phyloP scores from a whole-genome alignment of 768 basidiomycete genomes.

The Podaxis carcinomalis region DNA sequence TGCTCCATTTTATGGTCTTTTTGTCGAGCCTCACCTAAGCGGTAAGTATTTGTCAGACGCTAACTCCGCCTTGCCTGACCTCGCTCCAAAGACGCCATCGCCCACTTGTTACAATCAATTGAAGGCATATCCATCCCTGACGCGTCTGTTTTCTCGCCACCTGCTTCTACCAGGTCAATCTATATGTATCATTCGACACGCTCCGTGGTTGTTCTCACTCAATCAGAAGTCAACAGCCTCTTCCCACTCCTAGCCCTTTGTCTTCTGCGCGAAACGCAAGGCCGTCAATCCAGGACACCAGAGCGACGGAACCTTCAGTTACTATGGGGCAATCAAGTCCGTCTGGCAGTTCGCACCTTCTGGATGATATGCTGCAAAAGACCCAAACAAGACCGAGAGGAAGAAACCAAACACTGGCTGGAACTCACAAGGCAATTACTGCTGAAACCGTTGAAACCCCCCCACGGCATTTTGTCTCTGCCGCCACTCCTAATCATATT shows the following conservation, averaged over 20 bases:
- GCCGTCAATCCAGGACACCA: no score
- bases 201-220: neutral
- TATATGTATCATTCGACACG: neutral
- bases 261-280: neutral
- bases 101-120: conserved; percentile 8
- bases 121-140: neutral
- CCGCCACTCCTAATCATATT: neutral
- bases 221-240: neutral
- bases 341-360: neutral
- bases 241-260: neutral
- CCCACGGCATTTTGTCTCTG: neutral
- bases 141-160: neutral
- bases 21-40: conserved; percentile 30
- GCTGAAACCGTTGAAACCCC: neutral
- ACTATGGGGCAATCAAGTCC: neutral
- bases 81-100: conserved; percentile 2
- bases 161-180: neutral
- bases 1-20: conserved; percentile 22
- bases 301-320: neutral
- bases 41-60: conserved; percentile 18
- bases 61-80: neutral
- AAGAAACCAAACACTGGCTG: neutral
- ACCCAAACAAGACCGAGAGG: neutral
- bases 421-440: neutral
- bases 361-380: neutral